phyloP scores from a whole-genome alignment of 768 basidiomycete species.

The Russula dissimulans region DNA sequence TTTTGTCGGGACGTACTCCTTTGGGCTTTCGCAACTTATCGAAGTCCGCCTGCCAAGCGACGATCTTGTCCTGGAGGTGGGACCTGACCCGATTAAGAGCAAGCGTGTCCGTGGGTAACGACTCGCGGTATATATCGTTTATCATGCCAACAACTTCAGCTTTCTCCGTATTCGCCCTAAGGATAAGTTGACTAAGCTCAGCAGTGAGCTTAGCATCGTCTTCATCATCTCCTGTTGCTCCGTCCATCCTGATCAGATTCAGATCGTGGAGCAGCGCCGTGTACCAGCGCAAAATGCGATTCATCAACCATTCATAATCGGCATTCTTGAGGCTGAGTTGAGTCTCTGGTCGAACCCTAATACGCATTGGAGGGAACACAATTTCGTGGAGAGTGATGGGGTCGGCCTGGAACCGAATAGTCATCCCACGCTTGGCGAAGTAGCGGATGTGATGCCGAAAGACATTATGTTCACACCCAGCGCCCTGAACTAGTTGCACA shows the following conservation, averaged over 20 bases:
- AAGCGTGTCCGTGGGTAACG: constrained; percentile 74
- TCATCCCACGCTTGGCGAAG: constrained; percentile 77
- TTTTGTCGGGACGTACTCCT: constrained; percentile 38
- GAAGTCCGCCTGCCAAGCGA: constrained; percentile 95
- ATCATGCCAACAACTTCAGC: constrained; percentile 65
- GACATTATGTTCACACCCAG: constrained; percentile 89
- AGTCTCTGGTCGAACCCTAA: constrained; percentile 78
- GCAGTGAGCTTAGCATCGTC: constrained; percentile 51
- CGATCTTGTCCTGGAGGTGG: constrained; percentile 84
- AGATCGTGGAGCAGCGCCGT: constrained; percentile 66
- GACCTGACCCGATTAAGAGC: constrained; percentile 81
- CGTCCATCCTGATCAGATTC: constrained; percentile 67
- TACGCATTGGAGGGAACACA: constrained; percentile 79
- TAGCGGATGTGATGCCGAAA: constrained; percentile 89
- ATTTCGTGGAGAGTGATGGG: constrained; percentile 76
- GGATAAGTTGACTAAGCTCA: constrained; percentile 58
- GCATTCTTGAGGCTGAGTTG: constrained; percentile 85
- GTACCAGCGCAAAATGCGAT: constrained; percentile 68
- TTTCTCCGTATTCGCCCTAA: constrained; percentile 64
- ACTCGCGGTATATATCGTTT: constrained; percentile 72
- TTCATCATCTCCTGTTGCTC: constrained; percentile 70
- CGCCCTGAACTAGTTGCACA: constrained; percentile 75
- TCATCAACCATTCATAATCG: constrained; percentile 74
- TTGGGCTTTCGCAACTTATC: constrained; percentile 73
- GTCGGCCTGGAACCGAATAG: constrained; percentile 82